A percentile compares a stretch with the other conserved stretches of the same genome.
phyloP scores from a whole-genome alignment of 345 rosid species.

The Euphorbia tirucalli region DNA sequence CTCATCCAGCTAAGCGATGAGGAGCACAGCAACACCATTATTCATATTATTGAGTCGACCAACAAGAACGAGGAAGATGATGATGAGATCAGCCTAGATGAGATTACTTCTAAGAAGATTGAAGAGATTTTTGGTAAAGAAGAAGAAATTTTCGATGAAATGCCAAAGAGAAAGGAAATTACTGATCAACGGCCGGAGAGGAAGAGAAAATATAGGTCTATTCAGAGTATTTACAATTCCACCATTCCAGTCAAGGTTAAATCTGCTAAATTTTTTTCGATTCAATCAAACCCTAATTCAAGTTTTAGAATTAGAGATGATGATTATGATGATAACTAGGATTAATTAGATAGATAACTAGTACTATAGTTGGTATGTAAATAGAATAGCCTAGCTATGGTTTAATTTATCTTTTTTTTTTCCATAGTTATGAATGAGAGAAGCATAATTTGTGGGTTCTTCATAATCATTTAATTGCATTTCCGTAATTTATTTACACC shows the following conservation, averaged over 20 bases:
- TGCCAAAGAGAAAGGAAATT: not conserved
- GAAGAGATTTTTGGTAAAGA: constrained; percentile 43
- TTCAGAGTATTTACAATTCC: constrained; percentile 30
- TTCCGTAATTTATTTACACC: no score
- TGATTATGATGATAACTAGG: no score
- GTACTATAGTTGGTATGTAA: no score
- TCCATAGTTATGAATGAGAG: no score
- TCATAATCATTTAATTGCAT: no score
- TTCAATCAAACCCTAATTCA: constrained; percentile 4
- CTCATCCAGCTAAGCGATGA: constrained; percentile 47
- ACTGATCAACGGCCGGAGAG: constrained; percentile 4
- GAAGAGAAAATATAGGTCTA: constrained; percentile 34
- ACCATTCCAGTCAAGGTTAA: constrained; percentile 13
- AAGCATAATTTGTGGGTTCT: no score
- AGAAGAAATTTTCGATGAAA: no score
- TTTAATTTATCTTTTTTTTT: no score
- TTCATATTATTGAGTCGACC: not conserved
- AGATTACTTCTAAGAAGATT: constrained; percentile 30
- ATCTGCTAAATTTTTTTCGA: no score
- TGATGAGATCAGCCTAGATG: constrained; percentile 17
- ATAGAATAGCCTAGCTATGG: no score
- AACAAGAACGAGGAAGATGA: constrained; percentile 2
- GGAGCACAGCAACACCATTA: constrained; percentile 18
- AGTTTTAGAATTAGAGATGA: not conserved
- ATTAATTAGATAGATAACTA: no score